Conservation (phyloP, 2,329 filamentous ascomycete species). For the Didymellaceae sp. region DNA sequence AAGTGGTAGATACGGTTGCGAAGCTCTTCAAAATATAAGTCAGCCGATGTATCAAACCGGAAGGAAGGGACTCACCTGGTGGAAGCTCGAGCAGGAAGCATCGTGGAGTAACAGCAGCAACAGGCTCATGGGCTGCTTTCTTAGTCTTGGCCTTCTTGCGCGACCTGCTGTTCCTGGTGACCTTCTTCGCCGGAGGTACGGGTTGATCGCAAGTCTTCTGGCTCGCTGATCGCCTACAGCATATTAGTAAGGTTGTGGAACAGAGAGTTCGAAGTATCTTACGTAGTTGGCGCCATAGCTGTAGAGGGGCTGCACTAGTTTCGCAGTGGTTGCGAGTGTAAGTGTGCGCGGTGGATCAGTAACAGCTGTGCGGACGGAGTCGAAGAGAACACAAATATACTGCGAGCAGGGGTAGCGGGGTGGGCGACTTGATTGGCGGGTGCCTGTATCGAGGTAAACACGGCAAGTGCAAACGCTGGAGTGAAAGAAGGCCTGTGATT, state of each 20-base stretch:
- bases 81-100: constrained; percentile 5
- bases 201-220: background rate
- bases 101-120: background rate
- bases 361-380: too few relatives aligned
- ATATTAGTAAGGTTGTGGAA: background rate
- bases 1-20: constrained; percentile 25
- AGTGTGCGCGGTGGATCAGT: too few relatives aligned
- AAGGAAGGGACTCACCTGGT: background rate
- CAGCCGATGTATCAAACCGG: background rate
- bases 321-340: too few relatives aligned
- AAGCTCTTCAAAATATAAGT: constrained; percentile 10
- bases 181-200: background rate
- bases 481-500: too few relatives aligned
- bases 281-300: too few relatives aligned
- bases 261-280: too few relatives aligned
- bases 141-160: background rate
- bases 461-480: too few relatives aligned
- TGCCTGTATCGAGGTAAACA: too few relatives aligned
- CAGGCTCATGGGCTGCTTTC: background rate
- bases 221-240: background rate
- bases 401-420: too few relatives aligned
- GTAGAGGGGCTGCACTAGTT: too few relatives aligned
- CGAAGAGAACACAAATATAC: too few relatives aligned
- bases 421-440: too few relatives aligned
- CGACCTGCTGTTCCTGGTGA: background rate